Percentiles rank a stretch among this genome's conserved stretches.
phyloP scores from a whole-genome alignment of 2,329 filamentous ascomycete genomes.

The Monilinia fructigena region DNA sequence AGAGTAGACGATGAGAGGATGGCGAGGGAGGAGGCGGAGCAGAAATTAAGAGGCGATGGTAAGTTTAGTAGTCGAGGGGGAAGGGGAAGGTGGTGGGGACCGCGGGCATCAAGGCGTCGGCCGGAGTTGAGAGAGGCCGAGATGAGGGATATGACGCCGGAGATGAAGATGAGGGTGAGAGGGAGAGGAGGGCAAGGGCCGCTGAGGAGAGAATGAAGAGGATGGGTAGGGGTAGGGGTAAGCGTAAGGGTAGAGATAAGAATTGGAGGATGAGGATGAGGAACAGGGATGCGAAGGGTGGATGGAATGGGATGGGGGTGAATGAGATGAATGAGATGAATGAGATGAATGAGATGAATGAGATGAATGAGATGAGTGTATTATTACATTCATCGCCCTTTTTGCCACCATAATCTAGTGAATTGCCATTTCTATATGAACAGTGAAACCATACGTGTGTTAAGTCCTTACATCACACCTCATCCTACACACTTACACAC shows the following conservation, averaged over 20 bases:
- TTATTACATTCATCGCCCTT: too few relatives aligned
- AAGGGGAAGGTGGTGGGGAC: conserved; percentile 59
- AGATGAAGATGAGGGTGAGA: conserved; percentile 79
- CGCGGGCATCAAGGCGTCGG: background rate
- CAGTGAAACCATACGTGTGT: too few relatives aligned
- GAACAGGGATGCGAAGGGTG: background rate
- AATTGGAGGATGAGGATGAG: background rate
- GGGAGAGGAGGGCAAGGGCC: conserved; percentile 85
- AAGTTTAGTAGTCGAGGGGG: conserved; percentile 36
- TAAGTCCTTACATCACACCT: background rate
- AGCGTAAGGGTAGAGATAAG: background rate
- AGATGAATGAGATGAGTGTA: too few relatives aligned
- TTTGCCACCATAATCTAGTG: too few relatives aligned
- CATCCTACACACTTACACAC: background rate
- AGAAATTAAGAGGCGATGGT: conserved; percentile 40
- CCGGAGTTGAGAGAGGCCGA: conserved; percentile 83
- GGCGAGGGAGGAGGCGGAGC: conserved; percentile 54
- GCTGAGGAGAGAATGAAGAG: conserved; percentile 79
- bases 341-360: too few relatives aligned
- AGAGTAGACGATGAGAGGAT: conserved; percentile 64
- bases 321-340: too few relatives aligned
- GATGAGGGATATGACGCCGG: conserved; percentile 77
- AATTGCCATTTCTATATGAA: too few relatives aligned
- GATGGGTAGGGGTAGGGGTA: background rate
- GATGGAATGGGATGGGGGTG: too few relatives aligned